phyloP scores from a whole-genome alignment of 2,329 filamentous ascomycete genomes.

The Didymella sp. region DNA sequence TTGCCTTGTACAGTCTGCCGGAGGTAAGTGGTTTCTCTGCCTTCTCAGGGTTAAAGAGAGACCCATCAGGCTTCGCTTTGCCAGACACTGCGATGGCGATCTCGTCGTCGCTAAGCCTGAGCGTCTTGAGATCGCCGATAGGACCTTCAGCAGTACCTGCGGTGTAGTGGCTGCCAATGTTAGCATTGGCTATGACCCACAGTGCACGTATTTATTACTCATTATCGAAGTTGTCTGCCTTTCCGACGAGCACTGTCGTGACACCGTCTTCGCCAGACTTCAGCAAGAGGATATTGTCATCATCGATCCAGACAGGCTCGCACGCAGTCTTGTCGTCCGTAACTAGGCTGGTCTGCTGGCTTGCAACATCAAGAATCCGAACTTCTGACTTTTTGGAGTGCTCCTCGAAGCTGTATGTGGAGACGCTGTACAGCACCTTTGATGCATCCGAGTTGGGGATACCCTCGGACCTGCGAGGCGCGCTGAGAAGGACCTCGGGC shows the following conservation, averaged over 20 bases:
- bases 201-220: conserved; percentile 31
- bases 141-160: conserved; percentile 56
- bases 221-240: conserved; percentile 39
- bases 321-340: conserved; percentile 69
- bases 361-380: conserved; percentile 72
- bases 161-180: conserved; percentile 46
- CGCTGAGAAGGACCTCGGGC: conserved; percentile 77
- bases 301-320: conserved; percentile 79
- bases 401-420: conserved; percentile 79
- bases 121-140: conserved; percentile 58
- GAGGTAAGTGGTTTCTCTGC: conserved; percentile 67
- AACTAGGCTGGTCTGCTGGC: conserved; percentile 69
- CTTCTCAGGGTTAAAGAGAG: conserved; percentile 70
- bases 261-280: conserved; percentile 52
- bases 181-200: neutral
- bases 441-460: conserved; percentile 72
- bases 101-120: conserved; percentile 44
- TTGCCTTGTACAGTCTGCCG: conserved; percentile 73
- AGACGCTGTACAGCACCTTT: conserved; percentile 70
- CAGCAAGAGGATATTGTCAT: conserved; percentile 68
- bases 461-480: conserved; percentile 73
- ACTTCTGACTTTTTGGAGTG: conserved; percentile 74
- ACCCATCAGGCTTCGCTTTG: conserved; percentile 70
- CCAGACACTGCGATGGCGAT: conserved; percentile 61
- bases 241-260: conserved; percentile 49